Base-by-base conservation (phyloP, 75 land plant species). In the Pinus tabuliformis region DNA sequence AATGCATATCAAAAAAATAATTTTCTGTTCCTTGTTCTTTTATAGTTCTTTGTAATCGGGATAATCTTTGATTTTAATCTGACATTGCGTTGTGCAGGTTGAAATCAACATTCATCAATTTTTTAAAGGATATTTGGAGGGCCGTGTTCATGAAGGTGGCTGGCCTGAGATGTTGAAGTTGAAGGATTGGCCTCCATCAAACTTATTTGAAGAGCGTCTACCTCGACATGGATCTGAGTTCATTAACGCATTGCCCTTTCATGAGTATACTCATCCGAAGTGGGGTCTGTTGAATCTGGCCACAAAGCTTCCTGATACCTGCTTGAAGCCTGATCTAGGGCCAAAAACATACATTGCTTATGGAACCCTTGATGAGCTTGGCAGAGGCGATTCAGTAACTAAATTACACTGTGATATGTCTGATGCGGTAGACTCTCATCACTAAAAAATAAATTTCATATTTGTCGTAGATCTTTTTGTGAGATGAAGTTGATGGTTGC, bases 281-380 rank as follows among this genome's bases (percentile, higher is more conserved):
- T 63, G 54, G 26, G 99, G 97, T 14, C 21, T 87, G 61, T 89
- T 93, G 15, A 96, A 96, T 83, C 82, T 96, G 78, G 94, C 97
- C 58, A 85, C 79, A 24, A 91, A 87, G 81, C 75, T 96, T 60
- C 96, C 94, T 13, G 56, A 82, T 14, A 58, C 59, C 28, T 68
- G 81, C 49, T 13, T 88, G 59, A 93, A 90, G 73, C 97, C 98
- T 22, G 99, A 91, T 76, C 30, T 96, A 78, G 97, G 94, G 2
- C 99, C 99, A 4, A 96, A 96, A 77, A 85, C 97, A 49, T 96
- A 91, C 54, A 91, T 96, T 79, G 99, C 99, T 15, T 96, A 96
- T 78, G 99, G 99, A 8, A 45, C 84, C 58, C 56, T 70, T 18
- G 83, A 94, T 70, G 99, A 96, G 80, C 89, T 96, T 78, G 94